A percentile compares a stretch with the other conserved stretches of the same genome.
These are phyloP conservation scores for Trypanosoma mega DNA, from an alignment of 208 protist species.

Conservation along the genomic window DNA sequence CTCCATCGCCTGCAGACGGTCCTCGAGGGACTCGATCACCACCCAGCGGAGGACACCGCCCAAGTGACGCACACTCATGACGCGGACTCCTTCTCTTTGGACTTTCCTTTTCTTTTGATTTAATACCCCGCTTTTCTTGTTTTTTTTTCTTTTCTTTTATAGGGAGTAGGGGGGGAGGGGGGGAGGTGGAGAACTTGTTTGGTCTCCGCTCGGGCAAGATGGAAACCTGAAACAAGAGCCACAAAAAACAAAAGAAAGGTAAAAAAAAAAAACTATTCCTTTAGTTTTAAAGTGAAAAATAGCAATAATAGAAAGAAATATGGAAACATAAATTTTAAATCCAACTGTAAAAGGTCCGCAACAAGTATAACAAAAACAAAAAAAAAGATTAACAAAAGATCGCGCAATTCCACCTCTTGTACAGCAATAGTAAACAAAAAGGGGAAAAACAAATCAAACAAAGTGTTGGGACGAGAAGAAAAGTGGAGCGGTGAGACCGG, in stretches of 20 bases:
- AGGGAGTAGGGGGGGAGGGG: too few species aligned
- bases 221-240: too few species aligned
- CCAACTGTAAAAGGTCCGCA: too few species aligned
- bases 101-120: background rate
- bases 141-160: background rate
- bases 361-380: background rate
- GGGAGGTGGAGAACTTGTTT: too few species aligned
- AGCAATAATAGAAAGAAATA: slow-evolving; percentile 7
- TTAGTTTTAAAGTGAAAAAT: background rate
- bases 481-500: too few species aligned
- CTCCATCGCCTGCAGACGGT: slow-evolving; percentile 11
- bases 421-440: too few species aligned
- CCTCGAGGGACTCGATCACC: slow-evolving; percentile 16
- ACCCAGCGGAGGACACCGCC: slow-evolving; percentile 22
- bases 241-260: background rate
- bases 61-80: slow-evolving; percentile 26
- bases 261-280: background rate
- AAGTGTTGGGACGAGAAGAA: too few species aligned
- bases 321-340: background rate
- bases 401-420: too few species aligned
- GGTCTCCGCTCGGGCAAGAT: too few species aligned
- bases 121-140: background rate
- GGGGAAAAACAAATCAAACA: too few species aligned
- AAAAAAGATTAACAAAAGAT: slow-evolving; percentile 7
- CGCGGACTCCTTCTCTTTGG: too few species aligned